Base-by-base conservation (phyloP, 192 early-diverging fungal species). In the Kickxella alabastrina region DNA sequence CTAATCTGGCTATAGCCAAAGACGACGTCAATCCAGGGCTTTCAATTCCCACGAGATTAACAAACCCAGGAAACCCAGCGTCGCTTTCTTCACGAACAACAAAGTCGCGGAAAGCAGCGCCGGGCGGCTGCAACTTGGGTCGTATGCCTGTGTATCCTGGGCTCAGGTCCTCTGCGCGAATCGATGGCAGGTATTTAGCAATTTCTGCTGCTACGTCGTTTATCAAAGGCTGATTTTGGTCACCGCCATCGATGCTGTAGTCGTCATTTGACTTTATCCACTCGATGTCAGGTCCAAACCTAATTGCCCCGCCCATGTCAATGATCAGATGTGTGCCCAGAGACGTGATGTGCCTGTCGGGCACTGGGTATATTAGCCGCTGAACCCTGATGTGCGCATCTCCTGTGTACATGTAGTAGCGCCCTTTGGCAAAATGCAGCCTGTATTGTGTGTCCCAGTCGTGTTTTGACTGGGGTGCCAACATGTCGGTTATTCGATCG, bases 1-100 rank as follows among this genome's bases (percentile, higher is more conserved):
- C 71, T 60, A 67, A 59, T 10, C 18, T 2, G 2, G 84, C 90
- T 35, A 94, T 91, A 1, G 90, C 90, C 36, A 92, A 70, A 2
- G 86, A 85, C 14, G 83, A 79, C 2, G 92, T 94, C 44, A 94
- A 49, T 0, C 92, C 92, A 2, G 92, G 92, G 46, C 87, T 90
- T 51, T 94, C 92, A 24, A 94, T 90, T 25, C 92, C 92, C 2
- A 85, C 50, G 10, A 92, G 66, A 36, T 90, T 89, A 36, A 88
- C 80, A 66, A 89, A 87, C 0, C 83, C 82, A 0, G 68, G 50
- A 24, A 80, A 62, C 0, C 72, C 81, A 24, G 60, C 52, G 0
- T 56, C 57, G 1, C 41, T 38, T 59, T 85, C 84, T 19, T 85
- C 75, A 13, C 81, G 62, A 28, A 94, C 83, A 6, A 84, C 59